Evolutionary conservation across 768 basidiomycete species (phyloP).

Genomic region (Tulasnella sp.): DNA sequence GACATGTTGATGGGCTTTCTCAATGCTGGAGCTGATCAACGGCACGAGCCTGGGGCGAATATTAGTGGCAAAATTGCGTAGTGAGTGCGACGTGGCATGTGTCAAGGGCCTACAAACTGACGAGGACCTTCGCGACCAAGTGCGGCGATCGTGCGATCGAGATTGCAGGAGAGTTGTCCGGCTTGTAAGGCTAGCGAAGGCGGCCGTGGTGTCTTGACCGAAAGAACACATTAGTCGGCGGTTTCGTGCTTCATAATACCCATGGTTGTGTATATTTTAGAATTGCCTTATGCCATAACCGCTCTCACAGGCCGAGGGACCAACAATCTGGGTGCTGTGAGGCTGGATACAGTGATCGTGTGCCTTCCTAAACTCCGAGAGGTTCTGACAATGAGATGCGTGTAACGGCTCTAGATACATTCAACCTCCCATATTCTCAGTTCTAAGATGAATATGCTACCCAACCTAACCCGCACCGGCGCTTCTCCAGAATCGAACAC

Average conservation of each 20-base stretch:
- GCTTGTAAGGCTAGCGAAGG: conserved; percentile 56
- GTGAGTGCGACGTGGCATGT: conserved; percentile 35
- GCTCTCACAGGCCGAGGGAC: no score
- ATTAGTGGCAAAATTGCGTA: conserved; percentile 65
- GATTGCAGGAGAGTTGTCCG: conserved; percentile 60
- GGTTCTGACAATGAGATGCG: no score
- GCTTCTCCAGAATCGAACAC: conserved; percentile 66
- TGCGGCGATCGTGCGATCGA: conserved; percentile 57
- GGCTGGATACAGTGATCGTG: no score
- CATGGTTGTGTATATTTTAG: no score
- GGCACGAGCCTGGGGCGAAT: conserved; percentile 31
- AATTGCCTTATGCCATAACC: no score
- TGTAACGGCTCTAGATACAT: no score
- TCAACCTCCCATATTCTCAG: no score
- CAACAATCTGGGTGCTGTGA: no score
- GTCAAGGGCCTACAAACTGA: conserved; percentile 14
- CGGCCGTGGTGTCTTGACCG: conserved; percentile 24
- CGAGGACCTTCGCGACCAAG: conserved; percentile 27
- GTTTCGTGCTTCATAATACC: no score
- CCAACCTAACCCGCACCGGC: conserved; percentile 11
- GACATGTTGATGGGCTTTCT: conserved; percentile 37
- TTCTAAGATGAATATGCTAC: background rate
- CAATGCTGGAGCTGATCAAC: conserved; percentile 30
- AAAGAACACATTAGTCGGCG: no score
- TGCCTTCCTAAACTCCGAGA: no score